Evolutionary conservation across 306 rosid species (phyloP).

Genomic region (Oemleria cerasiformis): DNA sequence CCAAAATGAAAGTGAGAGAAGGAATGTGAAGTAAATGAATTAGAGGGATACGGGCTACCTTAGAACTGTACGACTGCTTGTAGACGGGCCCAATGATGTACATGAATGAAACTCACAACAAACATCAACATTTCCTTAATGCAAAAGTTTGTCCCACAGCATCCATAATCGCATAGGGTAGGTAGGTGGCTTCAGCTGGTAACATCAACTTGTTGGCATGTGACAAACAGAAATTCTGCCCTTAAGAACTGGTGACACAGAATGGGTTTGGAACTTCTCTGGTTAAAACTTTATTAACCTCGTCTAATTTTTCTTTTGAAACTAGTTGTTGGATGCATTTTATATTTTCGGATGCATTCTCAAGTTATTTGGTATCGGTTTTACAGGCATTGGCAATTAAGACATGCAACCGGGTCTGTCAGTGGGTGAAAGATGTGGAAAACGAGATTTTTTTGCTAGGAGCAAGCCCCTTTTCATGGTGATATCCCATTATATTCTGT

Average conservation of each 20-base stretch:
- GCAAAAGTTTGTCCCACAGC: background rate
- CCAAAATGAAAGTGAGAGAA: conserved; percentile 1
- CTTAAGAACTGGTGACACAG: background rate
- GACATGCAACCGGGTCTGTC: conserved; percentile 93
- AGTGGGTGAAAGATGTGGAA: conserved; percentile 94
- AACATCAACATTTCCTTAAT: background rate
- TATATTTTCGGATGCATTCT: conserved; percentile 17
- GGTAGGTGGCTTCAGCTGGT: background rate
- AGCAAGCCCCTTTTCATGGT: conserved; percentile 98
- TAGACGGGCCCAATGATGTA: background rate
- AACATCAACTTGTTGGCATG: background rate
- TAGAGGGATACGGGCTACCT: background rate
- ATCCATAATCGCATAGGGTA: background rate
- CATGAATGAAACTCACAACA: background rate
- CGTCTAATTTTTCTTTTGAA: background rate
- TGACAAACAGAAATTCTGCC: background rate
- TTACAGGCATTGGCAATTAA: conserved; percentile 86
- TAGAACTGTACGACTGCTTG: background rate
- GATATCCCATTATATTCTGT: conserved; percentile 45
- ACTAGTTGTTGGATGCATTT: background rate
- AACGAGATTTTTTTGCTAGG: conserved; percentile 92
- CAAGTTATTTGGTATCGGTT: conserved; percentile 22
- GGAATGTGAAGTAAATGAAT: background rate
- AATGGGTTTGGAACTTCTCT: background rate
- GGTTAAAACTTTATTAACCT: background rate